A percentile compares a stretch with the other conserved stretches of the same genome.
phyloP scores from a whole-genome alignment of 306 rosid species.

The Corylus avellana region DNA sequence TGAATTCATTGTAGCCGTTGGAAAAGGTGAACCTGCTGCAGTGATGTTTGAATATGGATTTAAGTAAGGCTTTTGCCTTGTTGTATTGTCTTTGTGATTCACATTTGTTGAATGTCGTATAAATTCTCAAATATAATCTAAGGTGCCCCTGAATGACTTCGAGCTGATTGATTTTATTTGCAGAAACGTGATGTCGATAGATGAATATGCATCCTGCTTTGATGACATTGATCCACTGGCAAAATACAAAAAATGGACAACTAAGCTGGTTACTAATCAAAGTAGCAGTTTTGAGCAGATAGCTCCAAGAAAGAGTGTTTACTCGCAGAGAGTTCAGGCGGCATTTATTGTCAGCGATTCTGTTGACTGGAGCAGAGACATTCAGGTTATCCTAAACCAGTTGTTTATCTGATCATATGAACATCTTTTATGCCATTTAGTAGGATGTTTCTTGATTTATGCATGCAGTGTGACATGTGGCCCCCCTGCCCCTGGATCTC shows the following conservation, averaged over 20 bases:
- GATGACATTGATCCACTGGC: constrained; percentile 84
- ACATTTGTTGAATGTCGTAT: constrained; percentile 7
- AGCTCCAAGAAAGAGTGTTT: constrained; percentile 39
- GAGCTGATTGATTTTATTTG: constrained; percentile 16
- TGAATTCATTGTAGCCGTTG: constrained; percentile 78
- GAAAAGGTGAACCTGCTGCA: constrained; percentile 90
- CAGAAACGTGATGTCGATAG: constrained; percentile 86
- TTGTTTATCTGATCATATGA: not conserved
- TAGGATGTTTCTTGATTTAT: not conserved
- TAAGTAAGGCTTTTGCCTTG: constrained; percentile 47
- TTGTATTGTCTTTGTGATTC: constrained; percentile 14
- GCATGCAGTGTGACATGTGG: not conserved
- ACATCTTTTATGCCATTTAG: not conserved
- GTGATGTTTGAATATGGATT: constrained; percentile 93
- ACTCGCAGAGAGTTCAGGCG: constrained; percentile 73
- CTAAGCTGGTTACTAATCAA: constrained; percentile 36
- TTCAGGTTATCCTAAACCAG: constrained; percentile 57
- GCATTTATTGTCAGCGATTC: constrained; percentile 84
- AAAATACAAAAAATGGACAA: constrained; percentile 76
- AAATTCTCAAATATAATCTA: constrained; percentile 11
- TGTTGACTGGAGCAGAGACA: constrained; percentile 96
- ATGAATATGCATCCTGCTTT: constrained; percentile 76
- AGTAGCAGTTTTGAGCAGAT: constrained; percentile 33
- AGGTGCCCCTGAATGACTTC: constrained; percentile 3
- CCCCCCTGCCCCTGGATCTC: constrained; percentile 10